phyloP scores from a whole-genome alignment of 495 filamentous ascomycete genomes.

The Aspergillus homomorphus region DNA sequence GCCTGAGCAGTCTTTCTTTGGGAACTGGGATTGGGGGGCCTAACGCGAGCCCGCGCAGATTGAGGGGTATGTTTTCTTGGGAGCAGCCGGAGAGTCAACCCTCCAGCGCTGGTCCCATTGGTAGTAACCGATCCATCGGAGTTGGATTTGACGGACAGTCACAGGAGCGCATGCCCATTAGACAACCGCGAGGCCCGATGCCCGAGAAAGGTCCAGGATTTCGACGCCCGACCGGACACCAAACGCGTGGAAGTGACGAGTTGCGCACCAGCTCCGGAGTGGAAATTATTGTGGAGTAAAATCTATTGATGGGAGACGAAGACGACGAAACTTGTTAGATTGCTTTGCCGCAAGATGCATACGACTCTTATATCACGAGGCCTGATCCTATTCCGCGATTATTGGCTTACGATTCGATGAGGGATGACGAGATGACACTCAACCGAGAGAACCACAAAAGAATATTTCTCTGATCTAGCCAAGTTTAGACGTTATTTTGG shows the following conservation, averaged over 20 bases:
- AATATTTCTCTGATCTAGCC: constrained; percentile 48
- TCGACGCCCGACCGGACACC: constrained; percentile 75
- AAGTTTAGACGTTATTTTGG: constrained; percentile 51
- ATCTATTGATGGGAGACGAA: constrained; percentile 28
- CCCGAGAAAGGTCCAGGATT: constrained; percentile 78
- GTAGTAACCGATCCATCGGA: constrained; percentile 76
- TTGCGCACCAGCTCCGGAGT: constrained; percentile 56
- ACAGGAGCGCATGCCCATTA: constrained; percentile 67
- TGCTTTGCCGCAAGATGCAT: constrained; percentile 48
- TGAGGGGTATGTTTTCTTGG: constrained; percentile 65
- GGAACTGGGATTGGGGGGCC: constrained; percentile 58
- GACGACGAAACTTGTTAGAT: constrained; percentile 37
- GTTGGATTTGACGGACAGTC: constrained; percentile 60
- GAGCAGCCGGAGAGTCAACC: constrained; percentile 55
- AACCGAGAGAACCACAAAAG: constrained; percentile 36
- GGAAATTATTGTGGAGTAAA: constrained; percentile 56
- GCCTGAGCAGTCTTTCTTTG: constrained; percentile 61
- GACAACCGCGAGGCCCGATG: constrained; percentile 78
- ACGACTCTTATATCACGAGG: constrained; percentile 49
- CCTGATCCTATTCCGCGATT: constrained; percentile 42
- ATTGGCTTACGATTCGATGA: constrained; percentile 55
- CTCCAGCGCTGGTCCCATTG: constrained; percentile 69
- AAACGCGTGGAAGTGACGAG: constrained; percentile 77
- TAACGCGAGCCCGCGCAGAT: constrained; percentile 55
- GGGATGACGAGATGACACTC: constrained; percentile 55